Evolutionary conservation across 2,329 filamentous ascomycete species (phyloP), one percentile per base, ranked within the genome.

Genomic region (Geosmithia morbida): DNA sequence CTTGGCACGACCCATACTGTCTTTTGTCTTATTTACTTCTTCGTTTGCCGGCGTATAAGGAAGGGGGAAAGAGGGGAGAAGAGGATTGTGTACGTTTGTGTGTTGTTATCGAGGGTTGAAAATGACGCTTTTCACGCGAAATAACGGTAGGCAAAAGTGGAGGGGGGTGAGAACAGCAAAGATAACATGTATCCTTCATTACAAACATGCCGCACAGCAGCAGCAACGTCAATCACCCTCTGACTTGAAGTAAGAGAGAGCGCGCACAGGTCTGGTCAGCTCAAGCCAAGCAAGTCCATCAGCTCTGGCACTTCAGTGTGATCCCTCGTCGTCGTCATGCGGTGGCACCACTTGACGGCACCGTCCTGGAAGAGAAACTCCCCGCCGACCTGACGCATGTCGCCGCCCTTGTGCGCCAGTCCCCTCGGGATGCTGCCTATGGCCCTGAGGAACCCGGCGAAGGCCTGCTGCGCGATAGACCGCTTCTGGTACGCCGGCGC

Each of bases 281-380:
- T 37, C 33, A 83, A 55, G 0, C 81, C 81, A 43, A 88, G 60
- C 11, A 85, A 61, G 54, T 75, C 68, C 64, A 78, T 75, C 47
- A 88, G 56, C 59, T 81, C 80, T 0, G 72, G 70, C 2, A 89
- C 69, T 66, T 88, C 85, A 1, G 76, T 75, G 59, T 94, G 87
- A 54, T 89, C 86, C 45, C 86, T 68, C 13, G 85, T 90, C 49
- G 77, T 85, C 58, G 71, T 71, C 86, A 94, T 94, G 26, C 85
- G 72, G 64, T 90, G 85, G 55, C 83, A 88, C 86, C 87, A 94
- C 1, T 77, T 80, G 26, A 86, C 74, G 3, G 67, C 61, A 2
- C 61, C 49, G 0, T 74, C 74, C 57, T 85, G 81, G 52, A 87
- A 87, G n/a, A 89, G 60, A 51, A 88, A 86, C 64, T 89, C 85